Percentiles rank a stretch among this genome's conserved stretches.
Evolutionary conservation across 2,329 filamentous ascomycete genomes (phyloP).

Genomic region (Claviceps arundinis): DNA sequence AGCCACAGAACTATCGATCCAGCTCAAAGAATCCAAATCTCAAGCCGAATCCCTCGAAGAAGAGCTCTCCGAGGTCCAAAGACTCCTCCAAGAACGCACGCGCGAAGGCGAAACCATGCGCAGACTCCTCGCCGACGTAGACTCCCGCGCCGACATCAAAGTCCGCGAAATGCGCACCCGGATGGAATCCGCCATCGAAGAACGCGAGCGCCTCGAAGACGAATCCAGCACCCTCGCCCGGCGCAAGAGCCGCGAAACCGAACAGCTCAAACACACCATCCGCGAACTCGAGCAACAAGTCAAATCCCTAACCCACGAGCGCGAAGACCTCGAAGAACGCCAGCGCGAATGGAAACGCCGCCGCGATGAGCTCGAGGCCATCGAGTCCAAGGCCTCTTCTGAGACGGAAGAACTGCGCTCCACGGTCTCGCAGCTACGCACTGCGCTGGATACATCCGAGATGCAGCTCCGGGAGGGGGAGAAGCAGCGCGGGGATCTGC

Average conservation of each 20-base stretch:
- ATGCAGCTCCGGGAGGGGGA: slow-evolving; percentile 72
- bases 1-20: slow-evolving; percentile 72
- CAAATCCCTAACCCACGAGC: slow-evolving; percentile 57
- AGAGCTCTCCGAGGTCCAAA: slow-evolving; percentile 78
- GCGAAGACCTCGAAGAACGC: slow-evolving; percentile 60
- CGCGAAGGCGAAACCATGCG: slow-evolving; percentile 94
- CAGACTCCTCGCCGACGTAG: slow-evolving; percentile 71
- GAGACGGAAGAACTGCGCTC: slow-evolving; percentile 65
- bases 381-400: slow-evolving; percentile 52
- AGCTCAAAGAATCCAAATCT: slow-evolving; percentile 78
- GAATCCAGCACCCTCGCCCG: slow-evolving; percentile 69
- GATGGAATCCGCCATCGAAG: slow-evolving; percentile 84
- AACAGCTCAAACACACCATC: slow-evolving; percentile 68
- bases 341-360: slow-evolving; percentile 63
- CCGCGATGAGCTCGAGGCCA: slow-evolving; percentile 62
- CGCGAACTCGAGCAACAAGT: slow-evolving; percentile 71
- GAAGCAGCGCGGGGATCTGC: slow-evolving; percentile 64
- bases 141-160: slow-evolving; percentile 67
- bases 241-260: slow-evolving; percentile 66
- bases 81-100: slow-evolving; percentile 73
- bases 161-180: slow-evolving; percentile 79
- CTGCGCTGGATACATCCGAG: slow-evolving; percentile 78
- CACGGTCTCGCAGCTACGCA: slow-evolving; percentile 64
- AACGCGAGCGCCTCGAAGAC: slow-evolving; percentile 84
- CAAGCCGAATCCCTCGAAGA: slow-evolving; percentile 82